Percentiles rank a stretch among this genome's conserved stretches.
These are phyloP conservation scores for Dactylellina parvicollis DNA, from an alignment of 2,329 filamentous ascomycete species.

Conservation along the genomic window DNA sequence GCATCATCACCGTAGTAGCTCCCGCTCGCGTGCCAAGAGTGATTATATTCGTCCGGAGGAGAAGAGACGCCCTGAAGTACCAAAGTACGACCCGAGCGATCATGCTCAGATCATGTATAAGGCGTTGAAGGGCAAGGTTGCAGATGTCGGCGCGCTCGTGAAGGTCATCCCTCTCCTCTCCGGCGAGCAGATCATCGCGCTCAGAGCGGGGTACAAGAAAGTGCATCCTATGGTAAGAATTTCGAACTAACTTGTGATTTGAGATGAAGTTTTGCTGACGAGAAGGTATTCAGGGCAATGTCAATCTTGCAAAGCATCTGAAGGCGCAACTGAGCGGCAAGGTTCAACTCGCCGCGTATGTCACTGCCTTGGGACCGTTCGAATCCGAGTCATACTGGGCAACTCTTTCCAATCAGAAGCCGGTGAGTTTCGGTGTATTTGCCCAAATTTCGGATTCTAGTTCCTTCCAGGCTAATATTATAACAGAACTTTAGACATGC, in stretches of 20 bases:
- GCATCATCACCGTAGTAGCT: constrained; percentile 14
- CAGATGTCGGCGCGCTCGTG: constrained; percentile 77
- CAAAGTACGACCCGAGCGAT: constrained; percentile 39
- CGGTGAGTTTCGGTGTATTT: constrained; percentile 48
- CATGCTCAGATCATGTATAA: constrained; percentile 50
- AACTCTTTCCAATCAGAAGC: constrained; percentile 89
- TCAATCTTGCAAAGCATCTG: constrained; percentile 87
- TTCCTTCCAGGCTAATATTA: constrained; percentile 70
- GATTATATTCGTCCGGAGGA: constrained; percentile 35
- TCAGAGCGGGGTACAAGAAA: constrained; percentile 89
- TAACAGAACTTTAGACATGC: constrained; percentile 72
- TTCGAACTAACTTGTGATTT: constrained; percentile 67
- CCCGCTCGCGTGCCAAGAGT: constrained; percentile 1
- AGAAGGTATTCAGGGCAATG: constrained; percentile 70
- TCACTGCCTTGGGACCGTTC: constrained; percentile 87
- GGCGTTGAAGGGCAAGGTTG: constrained; percentile 58
- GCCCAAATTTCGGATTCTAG: not conserved
- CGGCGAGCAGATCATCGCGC: constrained; percentile 85
- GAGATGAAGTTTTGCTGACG: not conserved
- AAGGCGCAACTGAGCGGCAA: constrained; percentile 78
- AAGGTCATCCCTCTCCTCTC: constrained; percentile 85
- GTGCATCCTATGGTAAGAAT: constrained; percentile 69
- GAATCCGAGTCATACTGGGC: constrained; percentile 97
- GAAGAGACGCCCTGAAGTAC: constrained; percentile 32
- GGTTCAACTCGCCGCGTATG: constrained; percentile 82